Evolutionary conservation across 2,329 filamentous ascomycete genomes (phyloP), one percentile per base, ranked within the genome.

Genomic region (Intubia oerlemansii): DNA sequence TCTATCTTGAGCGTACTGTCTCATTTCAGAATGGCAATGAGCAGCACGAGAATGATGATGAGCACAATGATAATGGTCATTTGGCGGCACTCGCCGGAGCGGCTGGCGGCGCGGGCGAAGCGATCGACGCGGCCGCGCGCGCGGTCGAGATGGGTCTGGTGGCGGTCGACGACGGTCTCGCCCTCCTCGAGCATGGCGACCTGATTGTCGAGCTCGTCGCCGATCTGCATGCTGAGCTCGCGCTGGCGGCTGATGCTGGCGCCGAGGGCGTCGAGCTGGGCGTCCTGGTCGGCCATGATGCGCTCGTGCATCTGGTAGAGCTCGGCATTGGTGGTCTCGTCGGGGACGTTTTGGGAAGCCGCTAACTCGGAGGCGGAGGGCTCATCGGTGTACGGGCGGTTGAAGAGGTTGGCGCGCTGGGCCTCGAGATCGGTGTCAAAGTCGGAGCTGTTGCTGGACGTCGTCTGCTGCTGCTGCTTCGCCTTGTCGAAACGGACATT

Each of bases 171-270:
- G 13, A 74, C 64, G 25, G 65, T 64, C 44, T 95, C 88, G 25
- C 90, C 70, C 42, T 92, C 85, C 47, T 93, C 85, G 17, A 98
- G 59, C 58, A 98, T 59, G 40, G 75, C 62, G 21, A 90, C 77
- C 43, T 98, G 88, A 40, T 71, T 75, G 42, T 95, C 88, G 20
- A 98, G 61, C 58, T 98, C 88, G 47, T 93, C 79, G 17, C 88
- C 85, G 43, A 98, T 95, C 54, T 88, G 80, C 56, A 93, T 90
- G 45, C 76, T 84, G 36, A 98, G 59, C 54, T 95, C 80, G 28
- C 90, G 63, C 56, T 95, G 88, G 22, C 88, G 68, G 4, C 78
- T 66, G 40, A 98, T 93, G 33, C 70, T 80, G 42, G 71, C 67
- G n/a, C 84, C 80, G 4, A 98, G 57, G 8, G 65, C 61, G 47